These are phyloP conservation scores for Fraxinus anomala DNA, from an alignment of 257 asterid genomes.

Conservation along the genomic window DNA sequence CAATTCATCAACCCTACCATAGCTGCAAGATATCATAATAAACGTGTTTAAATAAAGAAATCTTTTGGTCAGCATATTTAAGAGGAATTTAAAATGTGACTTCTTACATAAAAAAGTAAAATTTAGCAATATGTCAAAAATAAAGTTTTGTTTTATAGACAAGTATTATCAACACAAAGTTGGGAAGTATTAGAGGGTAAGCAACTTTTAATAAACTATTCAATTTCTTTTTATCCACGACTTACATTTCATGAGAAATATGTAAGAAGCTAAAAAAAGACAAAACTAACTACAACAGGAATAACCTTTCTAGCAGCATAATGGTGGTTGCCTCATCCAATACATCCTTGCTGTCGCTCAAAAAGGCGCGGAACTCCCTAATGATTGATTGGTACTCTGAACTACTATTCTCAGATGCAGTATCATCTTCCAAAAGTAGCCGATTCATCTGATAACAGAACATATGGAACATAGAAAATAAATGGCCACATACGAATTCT, in stretches of 20 bases:
- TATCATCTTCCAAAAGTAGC: slow-evolving; percentile 84
- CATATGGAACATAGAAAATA: slow-evolving; percentile 26
- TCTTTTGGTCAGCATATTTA: slow-evolving; percentile 13
- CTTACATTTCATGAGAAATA: slow-evolving; percentile 11
- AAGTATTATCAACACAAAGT: slow-evolving; percentile 18
- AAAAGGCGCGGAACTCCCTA: slow-evolving; percentile 82
- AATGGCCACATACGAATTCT: slow-evolving; percentile 10
- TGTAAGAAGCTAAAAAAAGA: slow-evolving; percentile 9
- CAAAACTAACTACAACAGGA: slow-evolving; percentile 25
- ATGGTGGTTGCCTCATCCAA: slow-evolving; percentile 95
- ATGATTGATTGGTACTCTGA: slow-evolving; percentile 75
- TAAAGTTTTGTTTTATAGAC: slow-evolving; percentile 4
- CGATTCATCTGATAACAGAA: slow-evolving; percentile 68
- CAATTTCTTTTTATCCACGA: slow-evolving; percentile 13
- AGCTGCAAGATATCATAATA: slow-evolving; percentile 58
- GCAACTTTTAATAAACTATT: neutral
- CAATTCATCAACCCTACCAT: slow-evolving; percentile 94
- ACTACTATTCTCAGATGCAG: slow-evolving; percentile 49
- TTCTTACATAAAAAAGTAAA: slow-evolving; percentile 22
- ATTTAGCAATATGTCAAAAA: slow-evolving; percentile 20
- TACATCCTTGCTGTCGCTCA: slow-evolving; percentile 93
- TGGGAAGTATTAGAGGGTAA: slow-evolving; percentile 24
- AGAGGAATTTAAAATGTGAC: slow-evolving; percentile 6
- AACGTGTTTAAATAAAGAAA: slow-evolving; percentile 25
- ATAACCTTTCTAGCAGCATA: slow-evolving; percentile 89